Evolutionary conservation across 129 eudicot species (phyloP).

Genomic region (Chrysanthemum makinoi): DNA sequence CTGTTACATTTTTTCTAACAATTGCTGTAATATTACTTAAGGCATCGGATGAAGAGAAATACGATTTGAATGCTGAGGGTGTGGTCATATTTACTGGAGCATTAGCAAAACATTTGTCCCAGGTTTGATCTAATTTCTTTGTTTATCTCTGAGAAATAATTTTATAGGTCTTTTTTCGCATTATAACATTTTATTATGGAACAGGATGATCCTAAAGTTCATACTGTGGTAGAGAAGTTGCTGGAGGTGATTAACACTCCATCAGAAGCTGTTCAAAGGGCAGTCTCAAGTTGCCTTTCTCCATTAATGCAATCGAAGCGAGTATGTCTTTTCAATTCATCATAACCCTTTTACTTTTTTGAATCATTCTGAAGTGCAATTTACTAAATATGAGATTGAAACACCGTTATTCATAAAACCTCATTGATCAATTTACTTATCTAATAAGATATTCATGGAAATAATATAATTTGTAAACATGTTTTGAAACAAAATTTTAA

Average conservation of each 20-base stretch:
- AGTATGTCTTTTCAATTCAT: constrained; percentile 35
- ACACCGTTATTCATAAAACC: neutral
- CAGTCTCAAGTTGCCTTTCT: constrained; percentile 92
- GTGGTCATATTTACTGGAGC: constrained; percentile 99
- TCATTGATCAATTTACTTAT: neutral
- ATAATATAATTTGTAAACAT: too few relatives aligned
- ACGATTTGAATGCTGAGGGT: constrained; percentile 97
- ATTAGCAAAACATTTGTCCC: constrained; percentile 84
- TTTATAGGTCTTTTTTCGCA: neutral
- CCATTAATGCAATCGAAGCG: constrained; percentile 91
- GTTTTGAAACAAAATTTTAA: too few relatives aligned
- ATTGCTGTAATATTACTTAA: constrained; percentile 19
- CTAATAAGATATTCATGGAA: neutral
- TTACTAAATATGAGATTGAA: neutral
- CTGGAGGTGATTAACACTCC: constrained; percentile 96
- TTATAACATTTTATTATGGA: constrained; percentile 9
- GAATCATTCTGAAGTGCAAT: neutral
- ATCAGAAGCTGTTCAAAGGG: constrained; percentile 99
- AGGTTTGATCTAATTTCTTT: constrained; percentile 43
- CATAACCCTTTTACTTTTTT: neutral
- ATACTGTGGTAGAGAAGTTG: constrained; percentile 88
- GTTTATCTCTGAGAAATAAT: neutral
- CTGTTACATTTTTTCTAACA: neutral
- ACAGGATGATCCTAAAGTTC: constrained; percentile 98
- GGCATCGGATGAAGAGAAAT: constrained; percentile 96